These are phyloP conservation scores for Apostasia shenzhenica DNA, from an alignment of 106 monocot species.

Conservation along the genomic window DNA sequence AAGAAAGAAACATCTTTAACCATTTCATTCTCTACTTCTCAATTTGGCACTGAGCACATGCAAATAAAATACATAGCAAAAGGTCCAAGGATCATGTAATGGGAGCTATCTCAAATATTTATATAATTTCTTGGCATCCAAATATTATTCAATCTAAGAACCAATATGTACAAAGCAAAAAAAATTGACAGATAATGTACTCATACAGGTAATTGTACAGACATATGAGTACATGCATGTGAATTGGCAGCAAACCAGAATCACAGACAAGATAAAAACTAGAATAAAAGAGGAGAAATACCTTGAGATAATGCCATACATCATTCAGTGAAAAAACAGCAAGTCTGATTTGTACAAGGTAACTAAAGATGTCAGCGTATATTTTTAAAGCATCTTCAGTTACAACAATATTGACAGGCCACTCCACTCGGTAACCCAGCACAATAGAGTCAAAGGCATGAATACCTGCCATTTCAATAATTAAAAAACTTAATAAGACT, in stretches of 20 bases:
- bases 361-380: conserved; percentile 77
- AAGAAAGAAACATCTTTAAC: no score
- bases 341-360: conserved; percentile 74
- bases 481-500: not conserved
- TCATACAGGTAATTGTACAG: no score
- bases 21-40: no score
- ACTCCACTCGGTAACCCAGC: conserved; percentile 81
- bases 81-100: no score
- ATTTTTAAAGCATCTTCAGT: conserved; percentile 59
- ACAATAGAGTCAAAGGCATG: conserved; percentile 49
- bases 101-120: no score
- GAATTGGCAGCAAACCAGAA: not conserved
- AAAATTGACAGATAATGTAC: no score
- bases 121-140: no score
- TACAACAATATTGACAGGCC: conserved; percentile 80
- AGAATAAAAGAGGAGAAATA: conserved; percentile 6
- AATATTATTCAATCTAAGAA: no score
- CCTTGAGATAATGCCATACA: conserved; percentile 56
- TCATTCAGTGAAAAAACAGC: conserved; percentile 50
- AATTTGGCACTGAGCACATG: no score
- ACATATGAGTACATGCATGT: no score
- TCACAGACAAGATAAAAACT: not conserved
- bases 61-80: no score
- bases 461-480: conserved; percentile 37
- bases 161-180: no score